Evolutionary conservation across 169 alveolate species (phyloP).

Genomic region (Plasmodium gaboni): DNA sequence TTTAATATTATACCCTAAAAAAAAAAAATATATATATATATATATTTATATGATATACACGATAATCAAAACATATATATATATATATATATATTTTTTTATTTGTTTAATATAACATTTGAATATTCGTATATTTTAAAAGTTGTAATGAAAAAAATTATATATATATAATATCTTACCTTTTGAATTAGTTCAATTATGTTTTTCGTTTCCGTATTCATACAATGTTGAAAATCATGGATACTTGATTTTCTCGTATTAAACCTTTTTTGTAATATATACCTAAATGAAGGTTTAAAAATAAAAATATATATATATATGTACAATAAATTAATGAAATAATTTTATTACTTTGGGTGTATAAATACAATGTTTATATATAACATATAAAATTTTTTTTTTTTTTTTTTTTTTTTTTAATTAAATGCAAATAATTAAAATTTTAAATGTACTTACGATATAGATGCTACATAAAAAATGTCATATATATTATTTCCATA

Average conservation of each 20-base stretch:
- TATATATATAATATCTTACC: slow-evolving; percentile 32
- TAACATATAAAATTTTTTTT: background rate
- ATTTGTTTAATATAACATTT: slow-evolving; percentile 1
- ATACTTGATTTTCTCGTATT: slow-evolving; percentile 49
- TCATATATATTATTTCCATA: slow-evolving; percentile 73
- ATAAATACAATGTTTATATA: background rate
- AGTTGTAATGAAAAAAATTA: slow-evolving; percentile 2
- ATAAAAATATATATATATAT: background rate
- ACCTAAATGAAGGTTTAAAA: slow-evolving; percentile 14
- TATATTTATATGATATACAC: background rate
- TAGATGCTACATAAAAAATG: slow-evolving; percentile 58
- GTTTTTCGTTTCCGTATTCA: slow-evolving; percentile 59
- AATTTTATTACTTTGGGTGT: no score
- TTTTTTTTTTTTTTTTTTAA: slow-evolving; percentile 1
- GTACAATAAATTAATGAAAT: background rate
- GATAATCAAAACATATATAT: background rate
- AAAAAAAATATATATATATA: slow-evolving; percentile 15
- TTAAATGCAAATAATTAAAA: slow-evolving; percentile 7
- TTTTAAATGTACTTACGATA: slow-evolving; percentile 57
- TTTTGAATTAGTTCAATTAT: slow-evolving; percentile 72
- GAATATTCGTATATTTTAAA: slow-evolving; percentile 12
- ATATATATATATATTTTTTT: background rate
- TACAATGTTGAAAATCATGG: slow-evolving; percentile 64
- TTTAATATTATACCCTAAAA: slow-evolving; percentile 64
- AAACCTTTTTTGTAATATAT: slow-evolving; percentile 59